These are phyloP conservation scores for Comarum palustre DNA, from an alignment of 306 rosid species.

Conservation along the genomic window DNA sequence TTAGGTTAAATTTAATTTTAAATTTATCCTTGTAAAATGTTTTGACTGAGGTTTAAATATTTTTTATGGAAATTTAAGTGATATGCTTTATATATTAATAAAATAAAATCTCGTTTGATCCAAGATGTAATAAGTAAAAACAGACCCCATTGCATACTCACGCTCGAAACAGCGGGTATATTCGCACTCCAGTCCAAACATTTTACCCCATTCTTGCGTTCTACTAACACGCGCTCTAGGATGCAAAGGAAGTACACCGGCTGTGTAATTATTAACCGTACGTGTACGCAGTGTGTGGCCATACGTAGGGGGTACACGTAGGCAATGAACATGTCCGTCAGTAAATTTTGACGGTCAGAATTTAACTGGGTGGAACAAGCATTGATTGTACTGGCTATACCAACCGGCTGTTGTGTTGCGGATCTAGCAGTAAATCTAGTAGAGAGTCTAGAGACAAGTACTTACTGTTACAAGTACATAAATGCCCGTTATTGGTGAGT, in stretches of 20 bases:
- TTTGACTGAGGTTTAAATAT: too few relatives aligned
- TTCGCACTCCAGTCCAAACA: too few relatives aligned
- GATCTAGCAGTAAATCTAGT: background rate
- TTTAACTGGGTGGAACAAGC: background rate
- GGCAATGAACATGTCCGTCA: background rate
- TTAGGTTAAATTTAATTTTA: too few relatives aligned
- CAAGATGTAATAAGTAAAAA: too few relatives aligned
- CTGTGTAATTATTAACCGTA: background rate
- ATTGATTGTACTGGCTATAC: background rate
- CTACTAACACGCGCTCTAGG: background rate
- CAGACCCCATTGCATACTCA: too few relatives aligned
- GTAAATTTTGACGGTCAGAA: background rate
- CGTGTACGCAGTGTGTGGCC: background rate
- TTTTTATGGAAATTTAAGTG: too few relatives aligned
- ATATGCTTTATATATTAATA: too few relatives aligned
- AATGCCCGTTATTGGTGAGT: background rate
- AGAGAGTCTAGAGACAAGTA: background rate
- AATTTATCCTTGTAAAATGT: too few relatives aligned
- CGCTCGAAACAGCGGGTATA: too few relatives aligned
- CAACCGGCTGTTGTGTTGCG: background rate
- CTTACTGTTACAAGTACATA: background rate
- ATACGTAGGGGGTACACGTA: background rate
- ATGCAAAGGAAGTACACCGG: background rate
- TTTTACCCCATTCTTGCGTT: background rate
- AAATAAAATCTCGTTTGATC: too few relatives aligned